These are phyloP conservation scores for Globisporangium nunn DNA, from an alignment of 352 stramenopile genomes.

Conservation along the genomic window DNA sequence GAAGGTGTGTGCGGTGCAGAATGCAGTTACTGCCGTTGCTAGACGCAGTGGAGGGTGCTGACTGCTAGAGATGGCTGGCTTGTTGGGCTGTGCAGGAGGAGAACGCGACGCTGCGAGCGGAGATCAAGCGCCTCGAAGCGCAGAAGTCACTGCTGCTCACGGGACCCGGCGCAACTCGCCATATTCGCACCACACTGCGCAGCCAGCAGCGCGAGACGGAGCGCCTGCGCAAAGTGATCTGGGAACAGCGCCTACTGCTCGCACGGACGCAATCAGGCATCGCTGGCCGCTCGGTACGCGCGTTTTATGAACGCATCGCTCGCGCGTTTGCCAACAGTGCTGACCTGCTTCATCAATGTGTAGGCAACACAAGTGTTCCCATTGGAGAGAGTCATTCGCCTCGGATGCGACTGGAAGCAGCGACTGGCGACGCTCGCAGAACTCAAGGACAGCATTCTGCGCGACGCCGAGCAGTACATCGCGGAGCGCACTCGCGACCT, in stretches of 20 bases:
- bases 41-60: too few species aligned
- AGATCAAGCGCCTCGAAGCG: slow-evolving; percentile 1
- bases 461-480: slow-evolving; percentile 15
- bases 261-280: background rate
- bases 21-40: too few species aligned
- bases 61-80: too few species aligned
- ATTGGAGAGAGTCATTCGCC: background rate
- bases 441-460: background rate
- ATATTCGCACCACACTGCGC: background rate
- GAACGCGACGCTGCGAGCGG: background rate
- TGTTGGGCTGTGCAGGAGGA: background rate
- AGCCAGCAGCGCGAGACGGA: background rate
- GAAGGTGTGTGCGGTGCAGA: background rate
- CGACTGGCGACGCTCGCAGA: background rate
- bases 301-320: too few species aligned
- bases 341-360: too few species aligned
- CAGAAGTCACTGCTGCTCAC: background rate
- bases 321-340: too few species aligned
- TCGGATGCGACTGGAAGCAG: background rate
- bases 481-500: slow-evolving; percentile 15
- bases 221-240: background rate
- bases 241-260: background rate
- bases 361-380: background rate
- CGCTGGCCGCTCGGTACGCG: background rate
- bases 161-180: background rate